These are phyloP conservation scores for Neobulgaria alba DNA, from an alignment of 2,329 filamentous ascomycete species.

Conservation along the genomic window DNA sequence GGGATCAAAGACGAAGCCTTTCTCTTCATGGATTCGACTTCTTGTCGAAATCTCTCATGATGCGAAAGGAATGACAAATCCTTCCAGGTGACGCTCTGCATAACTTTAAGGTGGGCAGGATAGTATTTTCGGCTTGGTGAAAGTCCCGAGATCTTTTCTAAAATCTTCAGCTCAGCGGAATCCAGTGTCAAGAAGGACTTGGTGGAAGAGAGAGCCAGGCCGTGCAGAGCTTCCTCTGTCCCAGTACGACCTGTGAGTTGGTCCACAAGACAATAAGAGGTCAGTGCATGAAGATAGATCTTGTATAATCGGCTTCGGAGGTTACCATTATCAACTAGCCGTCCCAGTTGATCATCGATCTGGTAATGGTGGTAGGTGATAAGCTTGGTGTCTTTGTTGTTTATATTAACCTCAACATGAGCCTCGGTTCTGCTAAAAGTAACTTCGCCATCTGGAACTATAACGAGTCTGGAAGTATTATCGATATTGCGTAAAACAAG, in stretches of 20 bases:
- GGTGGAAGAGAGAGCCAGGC: slow-evolving; percentile 40
- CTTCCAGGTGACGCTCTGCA: slow-evolving; percentile 41
- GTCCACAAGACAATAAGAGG: slow-evolving; percentile 37
- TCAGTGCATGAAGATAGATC: slow-evolving; percentile 45
- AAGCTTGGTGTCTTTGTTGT: background rate
- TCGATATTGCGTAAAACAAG: slow-evolving; percentile 35
- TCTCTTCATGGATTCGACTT: slow-evolving; percentile 31
- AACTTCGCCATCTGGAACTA: slow-evolving; percentile 32
- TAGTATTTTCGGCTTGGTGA: slow-evolving; percentile 39
- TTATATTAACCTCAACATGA: slow-evolving; percentile 33
- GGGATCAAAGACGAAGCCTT: slow-evolving; percentile 26
- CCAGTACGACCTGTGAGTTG: slow-evolving; percentile 35
- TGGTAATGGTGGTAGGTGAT: slow-evolving; percentile 35
- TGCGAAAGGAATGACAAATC: slow-evolving; percentile 36
- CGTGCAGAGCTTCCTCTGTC: slow-evolving; percentile 43
- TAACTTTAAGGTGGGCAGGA: slow-evolving; percentile 31
- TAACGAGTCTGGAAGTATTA: slow-evolving; percentile 26
- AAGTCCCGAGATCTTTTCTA: slow-evolving; percentile 33
- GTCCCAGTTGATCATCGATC: slow-evolving; percentile 41
- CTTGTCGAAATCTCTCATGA: slow-evolving; percentile 33
- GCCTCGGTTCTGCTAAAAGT: slow-evolving; percentile 8
- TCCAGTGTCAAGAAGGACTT: slow-evolving; percentile 38
- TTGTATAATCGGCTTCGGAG: slow-evolving; percentile 44
- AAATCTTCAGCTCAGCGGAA: slow-evolving; percentile 28
- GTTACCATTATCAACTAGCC: slow-evolving; percentile 41